Evolutionary conservation across 2,329 filamentous ascomycete genomes (phyloP).

Genomic region (Colletotrichum liaoningense): DNA sequence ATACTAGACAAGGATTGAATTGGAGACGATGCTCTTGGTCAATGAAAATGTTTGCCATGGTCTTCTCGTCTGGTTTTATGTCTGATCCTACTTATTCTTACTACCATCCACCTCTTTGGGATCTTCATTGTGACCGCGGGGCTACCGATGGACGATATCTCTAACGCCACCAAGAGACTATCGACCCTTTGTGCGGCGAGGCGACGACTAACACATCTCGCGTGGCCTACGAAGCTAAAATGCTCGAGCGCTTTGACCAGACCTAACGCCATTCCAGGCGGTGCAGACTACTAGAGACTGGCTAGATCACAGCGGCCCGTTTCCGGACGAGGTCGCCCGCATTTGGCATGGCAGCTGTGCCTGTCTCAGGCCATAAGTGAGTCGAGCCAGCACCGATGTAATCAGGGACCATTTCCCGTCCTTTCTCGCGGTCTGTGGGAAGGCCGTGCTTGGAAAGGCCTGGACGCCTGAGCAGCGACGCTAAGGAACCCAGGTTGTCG

Average conservation of each 20-base stretch:
- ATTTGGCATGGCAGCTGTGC: not conserved
- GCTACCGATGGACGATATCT: not conserved
- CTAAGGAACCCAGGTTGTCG: not conserved
- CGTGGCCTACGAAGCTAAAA: not conserved
- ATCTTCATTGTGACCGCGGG: not conserved
- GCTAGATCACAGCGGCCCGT: not conserved
- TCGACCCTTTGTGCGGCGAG: not conserved
- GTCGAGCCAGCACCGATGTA: not conserved
- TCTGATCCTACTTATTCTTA: not conserved
- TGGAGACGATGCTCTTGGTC: not conserved
- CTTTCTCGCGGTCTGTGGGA: not conserved
- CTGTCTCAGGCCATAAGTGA: not conserved
- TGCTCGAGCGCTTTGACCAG: not conserved
- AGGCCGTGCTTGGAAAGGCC: not conserved
- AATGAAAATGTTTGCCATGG: fast-evolving
- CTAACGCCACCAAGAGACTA: not conserved
- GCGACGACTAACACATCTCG: conserved; percentile 5
- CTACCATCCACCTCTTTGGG: not conserved
- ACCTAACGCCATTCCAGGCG: not conserved
- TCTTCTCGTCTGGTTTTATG: not conserved
- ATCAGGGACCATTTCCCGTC: not conserved
- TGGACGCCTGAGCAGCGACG: not conserved
- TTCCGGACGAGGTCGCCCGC: not conserved
- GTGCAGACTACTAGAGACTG: not conserved
- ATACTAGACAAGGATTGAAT: not conserved